phyloP scores from a whole-genome alignment of 768 basidiomycete genomes.

The Fomitopsis serialis region DNA sequence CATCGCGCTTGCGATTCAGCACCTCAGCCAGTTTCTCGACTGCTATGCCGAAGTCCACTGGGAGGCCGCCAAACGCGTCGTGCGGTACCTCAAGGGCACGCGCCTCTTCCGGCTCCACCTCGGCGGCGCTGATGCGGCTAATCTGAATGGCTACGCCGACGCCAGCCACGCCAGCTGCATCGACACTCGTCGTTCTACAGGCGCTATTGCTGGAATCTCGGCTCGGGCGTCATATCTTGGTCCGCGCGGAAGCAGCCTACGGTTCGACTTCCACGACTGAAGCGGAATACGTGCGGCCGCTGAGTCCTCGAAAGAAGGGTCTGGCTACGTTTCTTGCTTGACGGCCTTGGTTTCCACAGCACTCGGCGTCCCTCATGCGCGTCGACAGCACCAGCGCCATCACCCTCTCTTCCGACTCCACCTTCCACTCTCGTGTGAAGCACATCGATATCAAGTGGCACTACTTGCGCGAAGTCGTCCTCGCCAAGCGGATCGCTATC shows the following conservation, averaged over 20 bases:
- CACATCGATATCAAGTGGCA: constrained; percentile 40
- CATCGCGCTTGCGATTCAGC: no score
- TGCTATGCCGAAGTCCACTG: constrained; percentile 17
- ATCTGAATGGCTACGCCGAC: no score
- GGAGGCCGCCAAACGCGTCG: constrained; percentile 19
- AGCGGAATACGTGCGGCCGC: no score
- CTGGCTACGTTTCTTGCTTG: constrained; percentile 21
- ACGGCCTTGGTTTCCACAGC: constrained; percentile 14
- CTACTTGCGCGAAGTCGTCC: constrained; percentile 31
- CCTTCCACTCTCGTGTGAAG: constrained; percentile 33
- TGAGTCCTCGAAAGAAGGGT: constrained; percentile 23
- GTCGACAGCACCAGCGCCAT: constrained; percentile 36
- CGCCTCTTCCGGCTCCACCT: no score
- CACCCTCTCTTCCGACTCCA: constrained; percentile 22
- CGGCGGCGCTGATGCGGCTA: no score
- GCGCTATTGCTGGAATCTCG: no score
- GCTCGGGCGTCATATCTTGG: no score
- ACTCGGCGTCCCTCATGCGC: constrained; percentile 12
- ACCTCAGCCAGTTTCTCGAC: constrained; percentile 20
- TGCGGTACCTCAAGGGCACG: constrained; percentile 20
- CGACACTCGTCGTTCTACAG: no score
- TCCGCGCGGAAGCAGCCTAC: no score
- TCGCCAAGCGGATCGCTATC: constrained; percentile 20
- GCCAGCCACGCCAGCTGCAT: no score
- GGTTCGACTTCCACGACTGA: no score